Evolutionary conservation across 2,329 filamentous ascomycete genomes (phyloP).

Genomic region (Aspergillus sp.): DNA sequence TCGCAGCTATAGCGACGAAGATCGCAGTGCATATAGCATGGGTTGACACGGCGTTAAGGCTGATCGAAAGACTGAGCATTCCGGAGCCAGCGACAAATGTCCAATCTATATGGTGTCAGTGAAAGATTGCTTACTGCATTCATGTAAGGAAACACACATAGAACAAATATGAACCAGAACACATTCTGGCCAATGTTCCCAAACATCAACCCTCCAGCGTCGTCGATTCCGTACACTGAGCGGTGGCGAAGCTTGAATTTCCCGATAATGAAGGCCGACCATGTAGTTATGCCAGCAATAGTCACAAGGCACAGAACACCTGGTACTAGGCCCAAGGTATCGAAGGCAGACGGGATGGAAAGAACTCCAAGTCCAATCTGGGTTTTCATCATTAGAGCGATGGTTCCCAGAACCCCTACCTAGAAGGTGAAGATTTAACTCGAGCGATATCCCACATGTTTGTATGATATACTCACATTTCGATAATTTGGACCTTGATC

Average conservation of each 20-base stretch:
- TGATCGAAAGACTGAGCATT: conserved; percentile 36
- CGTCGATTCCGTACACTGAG: neutral
- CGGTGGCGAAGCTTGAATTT: neutral
- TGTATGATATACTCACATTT: neutral
- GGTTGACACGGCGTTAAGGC: conserved; percentile 32
- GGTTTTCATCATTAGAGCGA: neutral
- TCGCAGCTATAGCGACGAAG: conserved; percentile 14
- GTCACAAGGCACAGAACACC: neutral
- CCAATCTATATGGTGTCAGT: conserved; percentile 8
- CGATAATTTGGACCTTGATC: neutral
- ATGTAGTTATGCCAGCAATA: neutral
- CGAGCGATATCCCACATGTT: neutral
- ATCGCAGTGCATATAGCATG: conserved; percentile 25
- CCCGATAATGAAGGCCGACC: neutral
- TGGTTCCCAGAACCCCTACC: neutral
- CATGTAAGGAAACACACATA: neutral
- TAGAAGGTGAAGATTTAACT: neutral
- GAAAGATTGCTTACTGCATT: neutral
- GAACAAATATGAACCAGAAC: neutral
- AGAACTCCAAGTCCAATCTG: neutral
- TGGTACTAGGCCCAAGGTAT: neutral
- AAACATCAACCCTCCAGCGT: neutral
- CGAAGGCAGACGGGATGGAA: neutral
- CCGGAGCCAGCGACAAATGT: conserved; percentile 37
- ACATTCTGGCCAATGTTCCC: neutral